Evolutionary conservation across 306 rosid species (phyloP).

Genomic region (Quercus alba): DNA sequence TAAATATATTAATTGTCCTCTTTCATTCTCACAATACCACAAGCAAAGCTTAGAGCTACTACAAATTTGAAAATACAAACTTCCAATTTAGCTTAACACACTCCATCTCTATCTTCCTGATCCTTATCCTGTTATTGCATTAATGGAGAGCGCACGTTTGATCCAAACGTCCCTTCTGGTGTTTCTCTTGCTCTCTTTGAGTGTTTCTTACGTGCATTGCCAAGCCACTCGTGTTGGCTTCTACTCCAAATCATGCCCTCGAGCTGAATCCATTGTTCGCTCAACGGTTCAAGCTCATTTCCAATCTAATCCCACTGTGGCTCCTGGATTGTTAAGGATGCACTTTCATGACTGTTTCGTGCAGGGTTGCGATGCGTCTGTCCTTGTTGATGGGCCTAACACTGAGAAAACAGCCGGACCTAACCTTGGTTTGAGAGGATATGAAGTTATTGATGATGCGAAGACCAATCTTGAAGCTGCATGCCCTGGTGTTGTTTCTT

Average conservation of each 20-base stretch:
- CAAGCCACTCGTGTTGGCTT: constrained; percentile 38
- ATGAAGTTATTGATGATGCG: constrained; percentile 45
- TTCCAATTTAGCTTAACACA: no score
- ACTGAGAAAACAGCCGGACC: constrained; percentile 23
- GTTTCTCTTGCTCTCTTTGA: constrained; percentile 13
- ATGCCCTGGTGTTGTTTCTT: constrained; percentile 52
- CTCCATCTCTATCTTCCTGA: no score
- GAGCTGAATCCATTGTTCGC: constrained; percentile 40
- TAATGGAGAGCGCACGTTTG: no score
- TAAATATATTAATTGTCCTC: no score
- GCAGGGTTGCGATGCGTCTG: constrained; percentile 47
- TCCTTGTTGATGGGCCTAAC: constrained; percentile 26
- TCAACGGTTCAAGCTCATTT: constrained; percentile 32
- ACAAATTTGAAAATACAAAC: no score
- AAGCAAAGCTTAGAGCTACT: no score
- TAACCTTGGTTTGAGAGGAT: constrained; percentile 35
- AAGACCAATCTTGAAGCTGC: constrained; percentile 44
- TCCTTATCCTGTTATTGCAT: no score
- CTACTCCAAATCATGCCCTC: constrained; percentile 28
- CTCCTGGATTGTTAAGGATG: constrained; percentile 42
- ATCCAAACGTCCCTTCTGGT: background rate
- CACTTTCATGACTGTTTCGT: constrained; percentile 57
- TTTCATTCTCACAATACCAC: no score
- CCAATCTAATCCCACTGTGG: constrained; percentile 23
- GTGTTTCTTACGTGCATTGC: constrained; percentile 14